Evolutionary conservation across 1,284 basidiomycete species (phyloP).

Genomic region (Neolentinus lepideus): DNA sequence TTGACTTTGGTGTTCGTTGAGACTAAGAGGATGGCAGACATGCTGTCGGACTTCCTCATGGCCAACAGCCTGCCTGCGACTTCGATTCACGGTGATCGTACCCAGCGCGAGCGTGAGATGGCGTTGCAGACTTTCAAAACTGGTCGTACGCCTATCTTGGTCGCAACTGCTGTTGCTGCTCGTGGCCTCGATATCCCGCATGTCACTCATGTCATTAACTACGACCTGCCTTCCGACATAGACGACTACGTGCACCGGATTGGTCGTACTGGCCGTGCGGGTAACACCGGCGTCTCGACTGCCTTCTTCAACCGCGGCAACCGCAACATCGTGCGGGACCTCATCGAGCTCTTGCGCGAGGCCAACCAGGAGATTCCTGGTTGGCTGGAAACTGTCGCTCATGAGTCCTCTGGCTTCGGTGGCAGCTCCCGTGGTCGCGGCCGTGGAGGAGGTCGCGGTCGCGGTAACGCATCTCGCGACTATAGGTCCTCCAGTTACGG

Average conservation of each 20-base stretch:
- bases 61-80: slow-evolving; percentile 83
- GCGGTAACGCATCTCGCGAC: slow-evolving; percentile 40
- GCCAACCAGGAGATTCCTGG: slow-evolving; percentile 93
- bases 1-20: slow-evolving; percentile 97
- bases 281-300: slow-evolving; percentile 94
- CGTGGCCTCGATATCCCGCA: slow-evolving; percentile 99
- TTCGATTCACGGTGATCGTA: slow-evolving; percentile 97
- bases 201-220: slow-evolving; percentile 98
- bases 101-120: slow-evolving; percentile 95
- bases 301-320: slow-evolving; percentile 94
- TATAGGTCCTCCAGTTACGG: slow-evolving; percentile 29
- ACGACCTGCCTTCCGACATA: slow-evolving; percentile 97
- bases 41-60: slow-evolving; percentile 95
- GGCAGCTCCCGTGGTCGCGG: slow-evolving; percentile 46
- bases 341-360: slow-evolving; percentile 91
- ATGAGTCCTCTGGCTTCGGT: slow-evolving; percentile 70
- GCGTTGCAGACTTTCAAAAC: slow-evolving; percentile 94
- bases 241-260: slow-evolving; percentile 99
- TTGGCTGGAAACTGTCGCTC: slow-evolving; percentile 89
- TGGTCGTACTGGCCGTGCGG: slow-evolving; percentile 98
- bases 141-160: slow-evolving; percentile 93
- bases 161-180: slow-evolving; percentile 97
- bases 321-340: slow-evolving; percentile 86
- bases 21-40: slow-evolving; percentile 99
- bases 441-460: slow-evolving; percentile 51